Conservation (phyloP, 208 protist species). For the Leishmania gerbilli region DNA sequence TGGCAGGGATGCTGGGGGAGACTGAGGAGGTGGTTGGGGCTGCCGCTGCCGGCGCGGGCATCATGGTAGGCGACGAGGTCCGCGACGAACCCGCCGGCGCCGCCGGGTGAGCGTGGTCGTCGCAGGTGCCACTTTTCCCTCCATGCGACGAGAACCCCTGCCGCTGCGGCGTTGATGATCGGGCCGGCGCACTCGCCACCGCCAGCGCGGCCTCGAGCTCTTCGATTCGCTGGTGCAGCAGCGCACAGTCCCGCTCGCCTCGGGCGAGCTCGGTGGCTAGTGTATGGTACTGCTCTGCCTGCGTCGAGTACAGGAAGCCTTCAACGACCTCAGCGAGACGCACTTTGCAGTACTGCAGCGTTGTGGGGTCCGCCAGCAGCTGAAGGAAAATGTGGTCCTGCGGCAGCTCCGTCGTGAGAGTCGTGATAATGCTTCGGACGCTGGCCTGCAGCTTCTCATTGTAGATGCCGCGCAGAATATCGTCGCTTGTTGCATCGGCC, state of each 20-base stretch:
- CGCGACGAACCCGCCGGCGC: neutral
- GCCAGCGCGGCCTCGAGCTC: constrained; percentile 32
- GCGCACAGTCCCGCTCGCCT: constrained; percentile 44
- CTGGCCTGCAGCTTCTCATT: constrained; percentile 73
- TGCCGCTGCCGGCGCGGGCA: neutral
- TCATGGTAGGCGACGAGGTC: neutral
- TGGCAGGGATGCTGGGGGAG: constrained; percentile 5
- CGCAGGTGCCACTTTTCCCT: neutral
- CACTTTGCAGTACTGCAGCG: constrained; percentile 71
- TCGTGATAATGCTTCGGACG: constrained; percentile 57
- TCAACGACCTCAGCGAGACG: constrained; percentile 81
- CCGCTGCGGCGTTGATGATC: constrained; percentile 4
- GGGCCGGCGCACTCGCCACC: neutral
- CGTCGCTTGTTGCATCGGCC: constrained; percentile 22
- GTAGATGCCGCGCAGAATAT: constrained; percentile 55
- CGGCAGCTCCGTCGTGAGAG: constrained; percentile 60
- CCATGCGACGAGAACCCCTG: neutral
- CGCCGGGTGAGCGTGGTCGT: neutral
- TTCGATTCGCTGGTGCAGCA: constrained; percentile 41
- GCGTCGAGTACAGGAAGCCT: constrained; percentile 72
- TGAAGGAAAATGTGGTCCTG: constrained; percentile 79
- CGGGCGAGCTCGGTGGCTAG: constrained; percentile 69
- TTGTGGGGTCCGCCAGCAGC: constrained; percentile 67
- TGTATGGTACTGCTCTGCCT: constrained; percentile 78
- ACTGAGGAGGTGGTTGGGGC: constrained; percentile 3